Evolutionary conservation across 1,284 basidiomycete species (phyloP).

Genomic region (Rhodotorula sp.): DNA sequence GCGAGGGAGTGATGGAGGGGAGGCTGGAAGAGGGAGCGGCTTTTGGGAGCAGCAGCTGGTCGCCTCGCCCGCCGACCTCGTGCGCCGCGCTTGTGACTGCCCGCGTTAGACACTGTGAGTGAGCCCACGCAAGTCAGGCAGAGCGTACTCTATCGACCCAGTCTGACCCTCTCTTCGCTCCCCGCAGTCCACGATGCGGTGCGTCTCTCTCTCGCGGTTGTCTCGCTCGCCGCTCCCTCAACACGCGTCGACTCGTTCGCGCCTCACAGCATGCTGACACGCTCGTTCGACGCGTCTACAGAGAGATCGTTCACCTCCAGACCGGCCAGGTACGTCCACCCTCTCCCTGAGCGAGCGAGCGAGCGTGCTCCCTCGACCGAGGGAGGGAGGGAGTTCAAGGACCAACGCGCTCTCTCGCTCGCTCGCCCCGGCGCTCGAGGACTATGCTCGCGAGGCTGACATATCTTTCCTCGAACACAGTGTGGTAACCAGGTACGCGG

Average conservation of each 20-base stretch:
- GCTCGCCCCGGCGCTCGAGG: too few species aligned
- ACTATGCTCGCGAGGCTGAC: not conserved
- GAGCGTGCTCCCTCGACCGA: not conserved
- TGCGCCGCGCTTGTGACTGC: not conserved
- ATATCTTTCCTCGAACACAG: not conserved
- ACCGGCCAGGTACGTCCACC: conserved; percentile 77
- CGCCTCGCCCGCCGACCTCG: not conserved
- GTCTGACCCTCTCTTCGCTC: not conserved
- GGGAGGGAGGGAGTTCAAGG: not conserved
- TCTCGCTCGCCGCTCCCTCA: not conserved
- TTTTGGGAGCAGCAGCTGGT: too few species aligned
- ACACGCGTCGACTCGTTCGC: not conserved
- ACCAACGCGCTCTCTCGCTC: not conserved
- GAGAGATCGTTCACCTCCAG: conserved; percentile 92
- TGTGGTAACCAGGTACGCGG: conserved; percentile 19
- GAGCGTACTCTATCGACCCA: not conserved
- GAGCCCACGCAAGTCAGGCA: not conserved
- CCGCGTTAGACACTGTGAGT: not conserved
- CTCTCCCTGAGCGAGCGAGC: not conserved
- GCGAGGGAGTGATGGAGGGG: too few species aligned
- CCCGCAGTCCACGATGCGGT: conserved; percentile 5
- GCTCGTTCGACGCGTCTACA: not conserved
- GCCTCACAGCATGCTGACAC: not conserved
- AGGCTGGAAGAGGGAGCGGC: too few species aligned
- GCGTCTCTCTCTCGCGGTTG: not conserved